phyloP scores from a whole-genome alignment of 495 filamentous ascomycete genomes.

The Neurospora hispaniola region DNA sequence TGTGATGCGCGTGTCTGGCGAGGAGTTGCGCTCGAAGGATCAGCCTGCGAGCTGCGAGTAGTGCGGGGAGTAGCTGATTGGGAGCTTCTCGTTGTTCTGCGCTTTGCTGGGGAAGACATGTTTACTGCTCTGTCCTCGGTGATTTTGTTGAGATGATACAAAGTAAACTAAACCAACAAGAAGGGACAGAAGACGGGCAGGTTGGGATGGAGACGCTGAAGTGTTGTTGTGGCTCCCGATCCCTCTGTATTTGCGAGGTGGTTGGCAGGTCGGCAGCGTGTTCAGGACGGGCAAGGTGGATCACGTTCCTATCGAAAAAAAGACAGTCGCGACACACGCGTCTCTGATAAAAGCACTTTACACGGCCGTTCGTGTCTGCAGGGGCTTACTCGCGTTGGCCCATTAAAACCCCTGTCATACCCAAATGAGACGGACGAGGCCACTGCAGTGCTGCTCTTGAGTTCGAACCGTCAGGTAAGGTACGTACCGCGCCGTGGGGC shows the following conservation, averaged over 20 bases:
- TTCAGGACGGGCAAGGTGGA: background rate
- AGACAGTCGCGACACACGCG: slow-evolving; percentile 15
- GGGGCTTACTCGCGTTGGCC: slow-evolving; percentile 4
- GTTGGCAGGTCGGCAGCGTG: background rate
- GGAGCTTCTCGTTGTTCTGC: slow-evolving; percentile 43
- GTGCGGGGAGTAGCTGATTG: slow-evolving; percentile 47
- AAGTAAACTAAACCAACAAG: background rate
- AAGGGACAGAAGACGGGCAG: background rate
- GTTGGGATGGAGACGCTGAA: background rate
- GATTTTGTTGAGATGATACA: background rate
- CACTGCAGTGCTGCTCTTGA: background rate
- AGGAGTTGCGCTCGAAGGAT: slow-evolving; percentile 37
- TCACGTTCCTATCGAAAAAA: slow-evolving; percentile 9
- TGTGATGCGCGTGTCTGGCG: slow-evolving; percentile 32
- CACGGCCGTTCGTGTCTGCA: slow-evolving; percentile 9
- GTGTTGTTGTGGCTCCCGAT: background rate
- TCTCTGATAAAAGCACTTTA: slow-evolving; percentile 15
- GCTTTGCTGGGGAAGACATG: slow-evolving; percentile 51
- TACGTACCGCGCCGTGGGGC: slow-evolving; percentile 11
- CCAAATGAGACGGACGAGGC: background rate
- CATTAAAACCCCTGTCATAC: slow-evolving; percentile 15
- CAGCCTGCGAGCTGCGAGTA: slow-evolving; percentile 40
- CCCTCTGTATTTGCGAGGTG: background rate
- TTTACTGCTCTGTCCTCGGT: slow-evolving; percentile 6
- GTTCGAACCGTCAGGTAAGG: slow-evolving; percentile 7